A percentile compares a stretch with the other conserved stretches of the same genome.
These are phyloP conservation scores for Cornus florida DNA, from an alignment of 148 eudicot species.

Conservation along the genomic window DNA sequence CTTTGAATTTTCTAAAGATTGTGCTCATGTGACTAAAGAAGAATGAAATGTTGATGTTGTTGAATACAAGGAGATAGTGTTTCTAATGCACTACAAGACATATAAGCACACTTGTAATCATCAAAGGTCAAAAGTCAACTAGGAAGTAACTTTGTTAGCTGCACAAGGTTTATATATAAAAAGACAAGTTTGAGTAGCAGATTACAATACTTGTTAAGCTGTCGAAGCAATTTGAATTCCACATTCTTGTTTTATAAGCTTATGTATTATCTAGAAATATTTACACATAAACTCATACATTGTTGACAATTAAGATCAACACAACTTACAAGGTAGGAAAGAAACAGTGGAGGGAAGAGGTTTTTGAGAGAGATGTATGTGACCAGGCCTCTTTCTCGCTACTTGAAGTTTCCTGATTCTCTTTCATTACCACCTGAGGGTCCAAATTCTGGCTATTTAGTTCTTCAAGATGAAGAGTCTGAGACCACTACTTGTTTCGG, in stretches of 20 bases:
- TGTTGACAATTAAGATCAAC: not conserved
- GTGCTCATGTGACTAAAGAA: not conserved
- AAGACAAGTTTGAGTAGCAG: no score
- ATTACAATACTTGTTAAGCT: no score
- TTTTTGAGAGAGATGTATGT: conserved; percentile 14
- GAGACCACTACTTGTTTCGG: conserved; percentile 39
- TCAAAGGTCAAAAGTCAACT: not conserved
- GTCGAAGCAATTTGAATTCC: not conserved
- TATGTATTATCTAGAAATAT: not conserved
- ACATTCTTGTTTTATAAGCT: not conserved
- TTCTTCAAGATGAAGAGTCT: conserved; percentile 53
- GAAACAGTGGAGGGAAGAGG: not conserved
- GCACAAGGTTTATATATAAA: no score
- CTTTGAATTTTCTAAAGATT: no score
- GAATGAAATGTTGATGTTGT: not conserved
- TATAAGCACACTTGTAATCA: not conserved
- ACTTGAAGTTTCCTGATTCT: not conserved
- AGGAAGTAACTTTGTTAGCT: no score
- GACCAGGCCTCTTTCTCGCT: not conserved
- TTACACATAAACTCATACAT: no score
- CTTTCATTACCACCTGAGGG: not conserved
- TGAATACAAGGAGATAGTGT: not conserved
- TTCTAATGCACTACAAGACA: not conserved
- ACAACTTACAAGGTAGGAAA: not conserved
- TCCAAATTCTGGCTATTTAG: not conserved